Conservation (phyloP, 495 filamentous ascomycete genomes). For the Penicillium manginii region DNA sequence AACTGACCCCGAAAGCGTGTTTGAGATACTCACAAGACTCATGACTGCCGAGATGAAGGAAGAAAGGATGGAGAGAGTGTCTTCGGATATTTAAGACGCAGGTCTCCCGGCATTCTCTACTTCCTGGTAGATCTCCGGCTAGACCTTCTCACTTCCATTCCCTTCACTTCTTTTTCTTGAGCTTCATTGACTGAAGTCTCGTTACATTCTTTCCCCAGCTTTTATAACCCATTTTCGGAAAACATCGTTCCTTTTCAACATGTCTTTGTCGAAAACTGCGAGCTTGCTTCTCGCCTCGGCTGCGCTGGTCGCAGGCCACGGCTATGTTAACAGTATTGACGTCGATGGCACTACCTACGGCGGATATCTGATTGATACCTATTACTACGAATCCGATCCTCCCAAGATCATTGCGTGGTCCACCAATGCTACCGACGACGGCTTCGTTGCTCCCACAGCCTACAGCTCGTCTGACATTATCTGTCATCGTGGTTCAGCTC, state of each 20-base stretch:
- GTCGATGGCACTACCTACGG: constrained; percentile 50
- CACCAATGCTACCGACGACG: constrained; percentile 58
- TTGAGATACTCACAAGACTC: background rate
- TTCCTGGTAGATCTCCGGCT: too few species aligned
- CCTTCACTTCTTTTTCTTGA: constrained; percentile 4
- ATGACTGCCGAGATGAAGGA: constrained; percentile 3
- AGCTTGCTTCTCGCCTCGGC: constrained; percentile 44
- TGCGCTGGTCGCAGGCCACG: constrained; percentile 58
- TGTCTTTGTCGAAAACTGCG: constrained; percentile 35
- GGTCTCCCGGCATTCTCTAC: too few species aligned
- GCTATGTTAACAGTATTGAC: constrained; percentile 58
- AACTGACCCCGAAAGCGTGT: background rate
- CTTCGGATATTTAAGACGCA: background rate
- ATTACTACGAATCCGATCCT: constrained; percentile 41
- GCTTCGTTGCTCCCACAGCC: constrained; percentile 56
- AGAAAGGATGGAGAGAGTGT: background rate
- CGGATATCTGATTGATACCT: constrained; percentile 39
- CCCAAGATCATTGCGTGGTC: constrained; percentile 60
- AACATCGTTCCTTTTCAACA: constrained; percentile 11
- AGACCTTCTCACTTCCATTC: background rate
- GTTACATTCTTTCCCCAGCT: constrained; percentile 6
- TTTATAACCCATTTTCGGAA: background rate
- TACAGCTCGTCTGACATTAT: constrained; percentile 62
- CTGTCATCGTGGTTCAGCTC: constrained; percentile 64
- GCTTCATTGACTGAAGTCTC: constrained; percentile 14